Conservation (phyloP, 768 basidiomycete species). For the Dictyophora rubrovolvata region DNA sequence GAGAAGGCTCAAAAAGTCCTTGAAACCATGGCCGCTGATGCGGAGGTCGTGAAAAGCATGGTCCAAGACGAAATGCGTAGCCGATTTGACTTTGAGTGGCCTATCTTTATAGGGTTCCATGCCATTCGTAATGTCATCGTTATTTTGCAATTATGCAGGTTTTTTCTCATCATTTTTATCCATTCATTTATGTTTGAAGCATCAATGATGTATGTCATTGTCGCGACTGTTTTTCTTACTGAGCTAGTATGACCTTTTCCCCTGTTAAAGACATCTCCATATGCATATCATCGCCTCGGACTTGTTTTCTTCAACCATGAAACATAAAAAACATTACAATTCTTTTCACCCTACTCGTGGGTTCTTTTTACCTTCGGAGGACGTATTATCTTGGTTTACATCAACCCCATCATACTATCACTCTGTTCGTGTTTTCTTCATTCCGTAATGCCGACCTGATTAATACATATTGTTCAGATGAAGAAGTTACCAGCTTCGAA, state of each 20-base stretch:
- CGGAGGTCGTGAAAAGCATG: constrained; percentile 41
- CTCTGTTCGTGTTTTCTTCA: constrained; percentile 28
- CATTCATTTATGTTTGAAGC: constrained; percentile 17
- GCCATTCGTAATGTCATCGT: constrained; percentile 32
- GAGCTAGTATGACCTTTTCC: no score
- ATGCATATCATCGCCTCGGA: constrained; percentile 81
- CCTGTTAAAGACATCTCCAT: constrained; percentile 55
- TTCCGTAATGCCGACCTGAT: neutral
- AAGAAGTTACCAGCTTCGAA: constrained; percentile 36
- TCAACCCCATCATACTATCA: constrained; percentile 45
- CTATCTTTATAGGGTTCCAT: constrained; percentile 77
- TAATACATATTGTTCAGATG: constrained; percentile 31
- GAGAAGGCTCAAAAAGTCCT: constrained; percentile 45
- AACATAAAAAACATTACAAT: constrained; percentile 86
- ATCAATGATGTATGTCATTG: constrained; percentile 66
- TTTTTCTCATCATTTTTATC: neutral
- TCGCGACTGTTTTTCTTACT: no score
- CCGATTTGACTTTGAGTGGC: constrained; percentile 67
- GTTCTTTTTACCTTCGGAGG: constrained; percentile 70
- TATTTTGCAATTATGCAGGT: neutral
- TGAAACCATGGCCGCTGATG: constrained; percentile 42
- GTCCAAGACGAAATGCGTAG: constrained; percentile 74
- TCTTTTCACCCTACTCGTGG: constrained; percentile 79
- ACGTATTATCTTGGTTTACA: constrained; percentile 78
- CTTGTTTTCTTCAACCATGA: constrained; percentile 56